phyloP scores from a whole-genome alignment of 257 asterid species.

The Solanum sejunctum region DNA sequence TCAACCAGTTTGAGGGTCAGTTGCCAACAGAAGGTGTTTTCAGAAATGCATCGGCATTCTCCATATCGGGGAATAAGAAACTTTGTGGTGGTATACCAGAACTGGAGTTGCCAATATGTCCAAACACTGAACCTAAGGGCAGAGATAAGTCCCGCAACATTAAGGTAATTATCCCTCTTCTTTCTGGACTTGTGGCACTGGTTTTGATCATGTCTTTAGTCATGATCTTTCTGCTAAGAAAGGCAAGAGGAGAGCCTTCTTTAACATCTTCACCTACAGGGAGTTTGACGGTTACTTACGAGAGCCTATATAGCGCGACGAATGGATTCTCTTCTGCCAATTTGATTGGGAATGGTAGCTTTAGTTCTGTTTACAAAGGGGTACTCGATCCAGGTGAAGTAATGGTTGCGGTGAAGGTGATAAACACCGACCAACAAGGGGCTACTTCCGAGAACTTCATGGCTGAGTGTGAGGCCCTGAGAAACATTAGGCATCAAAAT shows the following conservation, averaged over 20 bases:
- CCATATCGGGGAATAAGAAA: conserved; percentile 6
- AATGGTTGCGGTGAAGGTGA: not conserved
- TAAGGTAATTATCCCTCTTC: not conserved
- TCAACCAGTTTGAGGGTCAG: conserved; percentile 21
- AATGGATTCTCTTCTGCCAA: conserved; percentile 13
- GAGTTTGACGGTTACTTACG: not conserved
- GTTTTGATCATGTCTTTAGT: not conserved
- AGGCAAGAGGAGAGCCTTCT: not conserved
- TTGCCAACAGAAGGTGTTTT: conserved; percentile 15
- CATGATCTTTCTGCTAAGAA: not conserved
- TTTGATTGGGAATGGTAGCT: conserved; percentile 6
- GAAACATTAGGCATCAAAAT: not conserved
- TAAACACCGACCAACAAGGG: not conserved
- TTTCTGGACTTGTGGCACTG: not conserved
- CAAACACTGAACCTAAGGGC: not conserved
- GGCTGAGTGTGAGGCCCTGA: conserved; percentile 1
- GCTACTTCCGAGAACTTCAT: not conserved
- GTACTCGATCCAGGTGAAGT: not conserved
- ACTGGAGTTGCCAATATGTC: conserved; percentile 3
- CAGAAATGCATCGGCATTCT: not conserved
- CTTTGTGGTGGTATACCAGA: conserved; percentile 21
- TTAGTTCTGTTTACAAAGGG: conserved; percentile 9
- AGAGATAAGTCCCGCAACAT: not conserved
- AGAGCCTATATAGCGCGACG: conserved; percentile 6
- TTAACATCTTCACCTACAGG: not conserved